phyloP scores from a whole-genome alignment of 371 early-diverging fungal genomes.

The Zopfochytrium polystomum region DNA sequence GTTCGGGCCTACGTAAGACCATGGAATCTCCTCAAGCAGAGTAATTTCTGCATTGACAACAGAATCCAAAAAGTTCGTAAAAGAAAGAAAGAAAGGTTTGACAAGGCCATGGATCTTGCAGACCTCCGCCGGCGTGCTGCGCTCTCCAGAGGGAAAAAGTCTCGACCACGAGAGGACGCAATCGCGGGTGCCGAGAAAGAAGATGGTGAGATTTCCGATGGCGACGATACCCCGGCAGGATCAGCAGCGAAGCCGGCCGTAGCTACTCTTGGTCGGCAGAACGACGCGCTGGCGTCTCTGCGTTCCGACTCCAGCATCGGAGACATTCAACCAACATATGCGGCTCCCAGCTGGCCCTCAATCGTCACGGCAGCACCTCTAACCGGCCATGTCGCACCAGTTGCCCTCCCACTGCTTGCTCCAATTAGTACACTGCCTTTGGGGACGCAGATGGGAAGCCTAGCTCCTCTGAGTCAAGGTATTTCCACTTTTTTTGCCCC shows the following conservation, averaged over 20 bases:
- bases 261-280: too few species aligned
- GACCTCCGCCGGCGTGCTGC: neutral
- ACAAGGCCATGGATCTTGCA: neutral
- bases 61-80: too few species aligned
- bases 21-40: too few species aligned
- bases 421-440: too few species aligned
- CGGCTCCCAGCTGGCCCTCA: neutral
- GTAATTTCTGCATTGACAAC: too few species aligned
- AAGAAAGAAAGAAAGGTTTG: neutral
- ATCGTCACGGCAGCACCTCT: neutral
- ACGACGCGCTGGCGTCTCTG: too few species aligned
- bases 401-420: neutral
- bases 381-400: neutral
- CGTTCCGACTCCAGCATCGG: neutral
- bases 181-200: neutral
- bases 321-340: neutral
- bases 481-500: neutral
- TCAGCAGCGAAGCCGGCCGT: too few species aligned
- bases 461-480: neutral
- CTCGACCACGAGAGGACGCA: neutral
- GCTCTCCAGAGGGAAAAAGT: neutral
- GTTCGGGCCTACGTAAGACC: too few species aligned
- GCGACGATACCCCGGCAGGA: neutral
- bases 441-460: too few species aligned
- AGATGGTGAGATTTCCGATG: neutral